Conservation (phyloP, 2,329 filamentous ascomycete genomes). For the Uncinocarpus reesii region DNA sequence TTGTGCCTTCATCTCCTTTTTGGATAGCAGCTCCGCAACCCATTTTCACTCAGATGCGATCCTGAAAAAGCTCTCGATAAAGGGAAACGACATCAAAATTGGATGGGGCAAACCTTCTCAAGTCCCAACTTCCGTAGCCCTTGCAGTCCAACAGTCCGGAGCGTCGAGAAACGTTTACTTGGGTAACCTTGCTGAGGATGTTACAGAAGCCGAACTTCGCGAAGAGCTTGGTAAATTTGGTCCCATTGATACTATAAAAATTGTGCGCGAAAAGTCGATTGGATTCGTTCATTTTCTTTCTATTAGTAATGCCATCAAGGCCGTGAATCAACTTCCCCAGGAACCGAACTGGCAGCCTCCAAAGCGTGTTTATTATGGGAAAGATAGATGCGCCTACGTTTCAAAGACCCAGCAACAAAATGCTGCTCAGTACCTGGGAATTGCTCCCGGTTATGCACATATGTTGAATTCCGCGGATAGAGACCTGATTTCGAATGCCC, state of each 20-base stretch:
- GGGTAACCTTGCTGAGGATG: constrained; percentile 82
- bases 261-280: constrained; percentile 95
- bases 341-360: constrained; percentile 95
- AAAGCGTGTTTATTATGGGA: constrained; percentile 94
- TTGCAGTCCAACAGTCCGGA: constrained; percentile 93
- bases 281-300: constrained; percentile 96
- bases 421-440: constrained; percentile 92
- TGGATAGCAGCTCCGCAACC: constrained; percentile 93
- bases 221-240: constrained; percentile 96
- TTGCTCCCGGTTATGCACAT: constrained; percentile 91
- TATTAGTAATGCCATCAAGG: constrained; percentile 96
- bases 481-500: constrained; percentile 88
- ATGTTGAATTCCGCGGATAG: constrained; percentile 93
- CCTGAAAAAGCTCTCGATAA: constrained; percentile 97
- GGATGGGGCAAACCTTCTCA: constrained; percentile 98
- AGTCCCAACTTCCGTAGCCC: constrained; percentile 91
- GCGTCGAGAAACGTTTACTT: constrained; percentile 96
- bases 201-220: constrained; percentile 80
- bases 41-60: constrained; percentile 99
- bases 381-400: constrained; percentile 95
- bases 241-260: constrained; percentile 92
- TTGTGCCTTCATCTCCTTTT: constrained; percentile 98
- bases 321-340: constrained; percentile 88
- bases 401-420: constrained; percentile 99
- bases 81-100: constrained; percentile 98